Conservation (phyloP, 495 filamentous ascomycete species). For the Geopyxis carbonaria region DNA sequence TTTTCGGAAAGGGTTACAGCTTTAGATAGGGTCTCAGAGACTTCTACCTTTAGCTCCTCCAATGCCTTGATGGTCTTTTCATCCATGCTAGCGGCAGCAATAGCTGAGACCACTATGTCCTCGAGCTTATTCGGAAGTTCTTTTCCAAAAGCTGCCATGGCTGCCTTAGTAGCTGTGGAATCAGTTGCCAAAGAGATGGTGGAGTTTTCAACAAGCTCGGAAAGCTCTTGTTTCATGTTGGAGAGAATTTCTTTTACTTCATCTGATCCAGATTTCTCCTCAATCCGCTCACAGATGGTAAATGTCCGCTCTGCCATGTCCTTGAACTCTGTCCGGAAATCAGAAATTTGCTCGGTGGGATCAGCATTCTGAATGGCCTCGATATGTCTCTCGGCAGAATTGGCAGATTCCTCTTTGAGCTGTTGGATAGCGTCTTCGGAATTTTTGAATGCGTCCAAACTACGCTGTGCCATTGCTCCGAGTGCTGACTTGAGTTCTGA, state of each 20-base stretch:
- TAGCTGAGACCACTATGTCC: slow-evolving; percentile 14
- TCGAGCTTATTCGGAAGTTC: slow-evolving; percentile 17
- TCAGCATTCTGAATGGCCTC: slow-evolving; percentile 17
- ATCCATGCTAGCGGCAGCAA: slow-evolving; percentile 11
- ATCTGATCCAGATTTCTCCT: slow-evolving; percentile 11
- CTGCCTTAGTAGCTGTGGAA: slow-evolving; percentile 12
- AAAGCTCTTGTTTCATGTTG: slow-evolving; percentile 15
- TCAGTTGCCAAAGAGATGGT: slow-evolving; percentile 10
- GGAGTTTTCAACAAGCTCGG: slow-evolving; percentile 15
- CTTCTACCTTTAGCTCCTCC: slow-evolving; percentile 13
- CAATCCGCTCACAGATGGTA: slow-evolving; percentile 8
- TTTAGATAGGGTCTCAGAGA: slow-evolving; percentile 18
- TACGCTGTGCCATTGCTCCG: slow-evolving; percentile 25
- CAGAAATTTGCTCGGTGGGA: slow-evolving; percentile 9
- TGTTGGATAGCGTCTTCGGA: slow-evolving; percentile 53
- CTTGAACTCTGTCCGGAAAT: slow-evolving; percentile 17
- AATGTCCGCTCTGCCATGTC: slow-evolving; percentile 15
- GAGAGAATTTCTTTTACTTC: slow-evolving; percentile 12
- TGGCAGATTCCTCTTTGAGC: slow-evolving; percentile 46
- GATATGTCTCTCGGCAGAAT: slow-evolving; percentile 6
- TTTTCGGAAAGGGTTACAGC: slow-evolving; percentile 34
- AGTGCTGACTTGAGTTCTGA: slow-evolving; percentile 64
- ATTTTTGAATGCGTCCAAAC: slow-evolving; percentile 22
- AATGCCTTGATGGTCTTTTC: slow-evolving; percentile 17
- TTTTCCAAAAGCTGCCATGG: slow-evolving; percentile 14